Evolutionary conservation across 1,284 basidiomycete species (phyloP).

Genomic region (Tilletiaria anomala): DNA sequence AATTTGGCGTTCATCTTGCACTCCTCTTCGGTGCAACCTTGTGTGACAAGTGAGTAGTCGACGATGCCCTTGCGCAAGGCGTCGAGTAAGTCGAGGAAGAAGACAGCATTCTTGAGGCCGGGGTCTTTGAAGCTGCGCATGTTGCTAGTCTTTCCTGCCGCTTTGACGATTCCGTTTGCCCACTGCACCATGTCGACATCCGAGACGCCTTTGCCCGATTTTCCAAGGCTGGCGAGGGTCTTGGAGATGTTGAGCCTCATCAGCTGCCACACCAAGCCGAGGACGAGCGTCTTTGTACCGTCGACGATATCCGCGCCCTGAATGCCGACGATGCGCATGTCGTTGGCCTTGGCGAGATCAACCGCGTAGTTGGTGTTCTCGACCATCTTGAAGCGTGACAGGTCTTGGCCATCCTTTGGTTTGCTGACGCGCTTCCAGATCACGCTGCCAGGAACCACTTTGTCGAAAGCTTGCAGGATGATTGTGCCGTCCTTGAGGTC

Average conservation of each 20-base stretch:
- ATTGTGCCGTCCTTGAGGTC: conserved; percentile 77
- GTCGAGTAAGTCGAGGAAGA: conserved; percentile 86
- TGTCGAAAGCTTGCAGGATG: conserved; percentile 91
- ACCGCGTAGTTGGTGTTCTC: conserved; percentile 96
- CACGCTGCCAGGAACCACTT: conserved; percentile 78
- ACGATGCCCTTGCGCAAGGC: conserved; percentile 85
- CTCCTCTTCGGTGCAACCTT: conserved; percentile 64
- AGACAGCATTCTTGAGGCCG: conserved; percentile 71
- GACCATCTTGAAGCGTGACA: conserved; percentile 90
- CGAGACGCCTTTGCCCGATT: conserved; percentile 62
- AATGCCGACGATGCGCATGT: conserved; percentile 91
- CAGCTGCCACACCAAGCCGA: conserved; percentile 93
- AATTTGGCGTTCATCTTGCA: conserved; percentile 74
- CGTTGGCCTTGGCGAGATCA: conserved; percentile 78
- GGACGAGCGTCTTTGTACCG: conserved; percentile 71
- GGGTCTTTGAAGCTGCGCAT: conserved; percentile 92
- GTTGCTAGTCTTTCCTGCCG: conserved; percentile 50
- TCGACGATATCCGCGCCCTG: conserved; percentile 96
- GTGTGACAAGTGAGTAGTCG: conserved; percentile 67
- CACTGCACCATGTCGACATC: conserved; percentile 90
- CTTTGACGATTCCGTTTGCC: conserved; percentile 81
- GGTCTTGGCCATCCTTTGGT: conserved; percentile 63
- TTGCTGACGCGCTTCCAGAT: conserved; percentile 87
- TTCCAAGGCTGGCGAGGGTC: conserved; percentile 64
- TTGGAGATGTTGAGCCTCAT: conserved; percentile 88